Evolutionary conservation across 2,329 filamentous ascomycete genomes (phyloP), one percentile per base, ranked within the genome.

Genomic region (Cryoendolithus antarcticus): DNA sequence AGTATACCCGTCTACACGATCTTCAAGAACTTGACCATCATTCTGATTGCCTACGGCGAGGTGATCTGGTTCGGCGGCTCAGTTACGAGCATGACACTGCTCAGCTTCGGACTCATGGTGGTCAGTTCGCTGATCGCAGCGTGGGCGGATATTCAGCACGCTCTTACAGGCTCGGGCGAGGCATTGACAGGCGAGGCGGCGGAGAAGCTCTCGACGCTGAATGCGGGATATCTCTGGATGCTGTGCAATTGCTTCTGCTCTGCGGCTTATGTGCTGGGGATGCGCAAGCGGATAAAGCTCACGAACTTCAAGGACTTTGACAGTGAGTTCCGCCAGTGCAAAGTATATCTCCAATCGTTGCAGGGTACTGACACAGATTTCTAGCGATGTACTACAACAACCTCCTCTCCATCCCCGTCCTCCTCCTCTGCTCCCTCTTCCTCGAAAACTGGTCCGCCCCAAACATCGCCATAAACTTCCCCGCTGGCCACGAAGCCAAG

Each of bases 271-370:
- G 71, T 96, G 34, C 67, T 98, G 47, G 76, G 82, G 51, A 96
- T 95, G 89, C 81, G 91, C 60, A 96, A 96, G 73, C 82, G 93
- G 49, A 96, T 98, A 62, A 96, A 96, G 80, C 77, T 93, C 66
- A 95, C 93, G 70, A 95, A 94, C 72, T 96, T 98, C 69, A 95
- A 94, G 74, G 91, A 96, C 62, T 96, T 93, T 71, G 91, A 98
- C 63, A 94, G 89, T 95, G 74, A 66, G 89, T 78, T 24, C 32
- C 32, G 6, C 24, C 24, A 32, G 6, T 32, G 4, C 31, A 11
- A 32, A 32, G 31, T 15, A 27, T 40, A 33, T 27, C 7, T 27
- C 24, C 6, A 30, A 11, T 7, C n/a, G n/a, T 34, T 37, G 7
- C 4, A 9, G 10, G 9, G 40, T 30, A 34, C 30, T 38, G 13